phyloP scores from a whole-genome alignment of 2,329 filamentous ascomycete genomes.

The Phialocephala subalpina region DNA sequence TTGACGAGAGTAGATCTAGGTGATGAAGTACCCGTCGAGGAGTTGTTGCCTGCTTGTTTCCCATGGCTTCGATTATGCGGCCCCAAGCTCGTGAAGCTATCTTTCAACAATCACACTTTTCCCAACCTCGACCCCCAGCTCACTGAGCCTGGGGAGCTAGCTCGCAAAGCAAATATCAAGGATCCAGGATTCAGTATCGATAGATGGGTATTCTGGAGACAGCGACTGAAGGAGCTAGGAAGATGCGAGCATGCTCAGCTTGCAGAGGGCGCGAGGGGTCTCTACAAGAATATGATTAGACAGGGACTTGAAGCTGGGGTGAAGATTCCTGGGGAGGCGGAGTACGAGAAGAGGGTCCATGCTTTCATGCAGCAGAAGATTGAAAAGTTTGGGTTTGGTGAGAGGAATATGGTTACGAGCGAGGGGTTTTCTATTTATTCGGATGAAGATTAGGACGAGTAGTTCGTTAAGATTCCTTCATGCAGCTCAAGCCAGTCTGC shows the following conservation, averaged over 20 bases:
- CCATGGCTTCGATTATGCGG: background rate
- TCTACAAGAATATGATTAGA: background rate
- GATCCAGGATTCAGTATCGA: background rate
- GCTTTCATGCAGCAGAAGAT: background rate
- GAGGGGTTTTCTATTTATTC: background rate
- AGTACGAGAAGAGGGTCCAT: background rate
- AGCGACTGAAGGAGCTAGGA: background rate
- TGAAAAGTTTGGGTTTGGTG: background rate
- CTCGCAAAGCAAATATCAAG: background rate
- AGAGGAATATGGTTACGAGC: background rate
- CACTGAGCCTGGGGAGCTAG: background rate
- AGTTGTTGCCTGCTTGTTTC: background rate
- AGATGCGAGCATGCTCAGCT: background rate
- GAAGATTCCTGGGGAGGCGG: background rate
- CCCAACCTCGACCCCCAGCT: background rate
- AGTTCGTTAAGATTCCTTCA: too few species aligned
- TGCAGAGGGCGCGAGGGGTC: background rate
- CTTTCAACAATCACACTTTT: slow-evolving; percentile 1
- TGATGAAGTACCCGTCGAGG: background rate
- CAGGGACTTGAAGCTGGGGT: background rate
- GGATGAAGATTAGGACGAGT: background rate
- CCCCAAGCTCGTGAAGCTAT: background rate
- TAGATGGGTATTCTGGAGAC: background rate
- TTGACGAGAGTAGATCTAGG: background rate
- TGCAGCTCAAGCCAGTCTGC: too few species aligned